Percentiles rank a stretch among this genome's conserved stretches.
phyloP scores from a whole-genome alignment of 2,329 filamentous ascomycete genomes.

The Lasiodiplodia sp. region DNA sequence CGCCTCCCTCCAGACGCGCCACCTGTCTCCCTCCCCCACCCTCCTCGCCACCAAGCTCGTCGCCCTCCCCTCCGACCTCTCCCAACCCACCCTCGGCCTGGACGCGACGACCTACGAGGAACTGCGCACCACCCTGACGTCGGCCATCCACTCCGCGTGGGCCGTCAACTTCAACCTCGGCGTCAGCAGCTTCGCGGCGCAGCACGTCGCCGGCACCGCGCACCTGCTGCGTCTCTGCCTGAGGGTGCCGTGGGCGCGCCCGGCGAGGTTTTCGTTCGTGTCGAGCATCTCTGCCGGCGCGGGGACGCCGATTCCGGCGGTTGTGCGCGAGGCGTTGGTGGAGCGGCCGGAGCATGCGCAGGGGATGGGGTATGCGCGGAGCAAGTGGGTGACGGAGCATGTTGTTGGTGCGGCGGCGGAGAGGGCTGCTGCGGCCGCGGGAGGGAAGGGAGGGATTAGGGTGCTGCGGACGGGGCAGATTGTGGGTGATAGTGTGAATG shows the following conservation, averaged over 20 bases:
- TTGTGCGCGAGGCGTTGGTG: constrained; percentile 47
- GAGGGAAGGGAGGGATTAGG: constrained; percentile 35
- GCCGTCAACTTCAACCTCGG: constrained; percentile 65
- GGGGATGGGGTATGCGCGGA: constrained; percentile 60
- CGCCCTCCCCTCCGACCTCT: constrained; percentile 52
- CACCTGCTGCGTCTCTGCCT: constrained; percentile 54
- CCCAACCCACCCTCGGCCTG: constrained; percentile 52
- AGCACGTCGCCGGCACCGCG: constrained; percentile 51
- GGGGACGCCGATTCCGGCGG: constrained; percentile 44
- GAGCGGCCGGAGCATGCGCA: constrained; percentile 51
- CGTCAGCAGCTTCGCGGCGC: constrained; percentile 59
- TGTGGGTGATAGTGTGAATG: constrained; percentile 54
- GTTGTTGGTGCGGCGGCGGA: constrained; percentile 42
- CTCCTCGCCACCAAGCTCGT: constrained; percentile 40
- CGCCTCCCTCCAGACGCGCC: constrained; percentile 45
- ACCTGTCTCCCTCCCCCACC: constrained; percentile 37
- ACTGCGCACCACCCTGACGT: constrained; percentile 42
- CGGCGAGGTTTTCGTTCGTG: constrained; percentile 54
- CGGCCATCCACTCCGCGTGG: constrained; percentile 62
- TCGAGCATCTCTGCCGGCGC: constrained; percentile 55
- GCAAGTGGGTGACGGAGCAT: constrained; percentile 59
- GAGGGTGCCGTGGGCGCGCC: constrained; percentile 40
- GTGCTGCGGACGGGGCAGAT: constrained; percentile 57
- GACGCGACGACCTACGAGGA: constrained; percentile 32
- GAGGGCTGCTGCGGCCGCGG: not conserved